phyloP scores from a whole-genome alignment of 257 asterid species.

The Capsicum rhomboideum region DNA sequence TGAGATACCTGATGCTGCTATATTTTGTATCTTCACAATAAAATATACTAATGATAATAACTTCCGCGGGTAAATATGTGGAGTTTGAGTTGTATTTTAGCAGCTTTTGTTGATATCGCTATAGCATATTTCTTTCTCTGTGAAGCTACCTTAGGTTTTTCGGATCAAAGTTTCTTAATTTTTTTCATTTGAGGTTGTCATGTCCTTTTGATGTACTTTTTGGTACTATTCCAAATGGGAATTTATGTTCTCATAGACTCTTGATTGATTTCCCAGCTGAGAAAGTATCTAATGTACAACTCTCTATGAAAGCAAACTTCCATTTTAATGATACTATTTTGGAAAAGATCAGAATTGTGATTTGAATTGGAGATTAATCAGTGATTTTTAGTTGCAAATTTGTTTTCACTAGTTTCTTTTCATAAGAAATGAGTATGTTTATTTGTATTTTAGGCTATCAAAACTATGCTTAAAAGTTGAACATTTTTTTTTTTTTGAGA shows the following conservation, averaged over 20 bases:
- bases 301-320: slow-evolving; percentile 40
- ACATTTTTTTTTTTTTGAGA: too few species aligned
- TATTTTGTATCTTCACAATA: too few species aligned
- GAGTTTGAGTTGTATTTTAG: slow-evolving; percentile 61
- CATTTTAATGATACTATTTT: slow-evolving; percentile 40
- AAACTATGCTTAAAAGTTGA: too few species aligned
- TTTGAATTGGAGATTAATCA: slow-evolving; percentile 15
- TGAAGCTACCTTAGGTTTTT: slow-evolving; percentile 57
- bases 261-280: slow-evolving; percentile 54
- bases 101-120: slow-evolving; percentile 79
- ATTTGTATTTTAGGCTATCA: too few species aligned
- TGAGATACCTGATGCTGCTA: too few species aligned
- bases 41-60: slow-evolving; percentile 36
- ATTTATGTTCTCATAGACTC: slow-evolving; percentile 41
- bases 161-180: slow-evolving; percentile 47
- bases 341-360: slow-evolving; percentile 5
- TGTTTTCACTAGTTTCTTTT: too few species aligned
- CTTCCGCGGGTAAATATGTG: slow-evolving; percentile 48
- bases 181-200: slow-evolving; percentile 51
- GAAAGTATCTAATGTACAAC: slow-evolving; percentile 46
- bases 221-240: slow-evolving; percentile 17
- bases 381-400: too few species aligned
- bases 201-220: slow-evolving; percentile 63
- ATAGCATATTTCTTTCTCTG: slow-evolving; percentile 62
- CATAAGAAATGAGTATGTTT: too few species aligned